phyloP scores from a whole-genome alignment of 176 grass and related monocot species.

The Oryza australiensis region DNA sequence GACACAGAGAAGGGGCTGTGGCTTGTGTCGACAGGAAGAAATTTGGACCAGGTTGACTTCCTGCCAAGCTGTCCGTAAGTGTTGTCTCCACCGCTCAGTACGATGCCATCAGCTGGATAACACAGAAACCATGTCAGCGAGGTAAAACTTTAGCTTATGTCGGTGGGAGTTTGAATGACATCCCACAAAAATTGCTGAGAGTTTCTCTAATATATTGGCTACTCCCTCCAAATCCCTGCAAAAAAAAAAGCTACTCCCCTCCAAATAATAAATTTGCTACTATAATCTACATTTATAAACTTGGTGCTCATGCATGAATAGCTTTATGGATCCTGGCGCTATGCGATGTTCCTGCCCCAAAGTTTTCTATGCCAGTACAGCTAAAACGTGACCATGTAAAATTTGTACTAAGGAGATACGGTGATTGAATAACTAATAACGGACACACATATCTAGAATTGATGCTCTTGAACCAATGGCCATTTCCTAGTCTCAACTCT shows the following conservation, averaged over 20 bases:
- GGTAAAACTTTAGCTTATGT: neutral
- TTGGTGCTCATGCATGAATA: neutral
- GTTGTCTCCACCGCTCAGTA: constrained; percentile 82
- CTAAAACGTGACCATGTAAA: constrained; percentile 6
- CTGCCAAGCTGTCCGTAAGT: constrained; percentile 75
- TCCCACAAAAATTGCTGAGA: constrained; percentile 3
- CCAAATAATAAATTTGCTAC: too few species aligned
- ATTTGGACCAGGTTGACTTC: constrained; percentile 40
- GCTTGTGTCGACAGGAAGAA: constrained; percentile 58
- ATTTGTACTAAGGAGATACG: neutral
- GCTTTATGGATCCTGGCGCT: neutral
- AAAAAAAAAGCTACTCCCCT: too few species aligned
- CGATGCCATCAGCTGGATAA: constrained; percentile 56
- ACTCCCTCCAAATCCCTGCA: neutral
- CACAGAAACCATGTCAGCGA: constrained; percentile 29
- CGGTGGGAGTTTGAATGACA: neutral
- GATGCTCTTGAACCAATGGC: neutral
- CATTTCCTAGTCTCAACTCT: constrained; percentile 1
- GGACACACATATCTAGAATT: neutral
- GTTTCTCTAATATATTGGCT: neutral
- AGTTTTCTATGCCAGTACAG: neutral
- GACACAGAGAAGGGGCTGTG: constrained; percentile 63
- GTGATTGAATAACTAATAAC: neutral
- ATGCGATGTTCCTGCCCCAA: neutral
- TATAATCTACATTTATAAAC: constrained; percentile 21